Evolutionary conservation across 306 rosid species (phyloP).

Genomic region (Potentilla sterilis): DNA sequence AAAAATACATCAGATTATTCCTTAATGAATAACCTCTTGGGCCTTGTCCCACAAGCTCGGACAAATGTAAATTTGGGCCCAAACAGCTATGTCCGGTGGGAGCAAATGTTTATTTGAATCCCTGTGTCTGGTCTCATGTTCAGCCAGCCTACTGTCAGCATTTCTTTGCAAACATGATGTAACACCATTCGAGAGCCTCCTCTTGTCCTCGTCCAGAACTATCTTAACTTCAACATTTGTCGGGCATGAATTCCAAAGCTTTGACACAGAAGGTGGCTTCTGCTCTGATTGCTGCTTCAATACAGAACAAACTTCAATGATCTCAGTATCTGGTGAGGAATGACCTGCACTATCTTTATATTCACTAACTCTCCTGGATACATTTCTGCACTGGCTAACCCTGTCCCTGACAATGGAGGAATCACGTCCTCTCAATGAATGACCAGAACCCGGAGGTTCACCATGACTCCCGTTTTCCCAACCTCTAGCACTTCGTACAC

Average conservation of each 20-base stretch:
- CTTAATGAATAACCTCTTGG: no score
- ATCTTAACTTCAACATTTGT: conserved; percentile 10
- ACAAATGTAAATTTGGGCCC: no score
- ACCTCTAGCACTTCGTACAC: not conserved
- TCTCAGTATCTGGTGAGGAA: conserved; percentile 16
- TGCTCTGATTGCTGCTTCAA: conserved; percentile 16
- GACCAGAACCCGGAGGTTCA: conserved; percentile 17
- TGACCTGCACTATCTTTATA: conserved; percentile 8
- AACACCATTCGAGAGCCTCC: conserved; percentile 23
- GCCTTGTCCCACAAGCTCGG: no score
- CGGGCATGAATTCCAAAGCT: conserved; percentile 15
- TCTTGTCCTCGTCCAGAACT: conserved; percentile 10
- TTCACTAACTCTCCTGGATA: conserved; percentile 9
- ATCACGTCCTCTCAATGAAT: conserved; percentile 17
- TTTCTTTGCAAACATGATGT: conserved; percentile 13
- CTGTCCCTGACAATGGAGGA: not conserved
- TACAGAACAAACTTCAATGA: conserved; percentile 12
- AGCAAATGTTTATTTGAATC: conserved; percentile 2
- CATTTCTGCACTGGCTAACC: conserved; percentile 9
- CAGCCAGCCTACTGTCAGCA: conserved; percentile 13
- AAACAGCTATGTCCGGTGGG: conserved; percentile 9
- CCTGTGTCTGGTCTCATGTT: conserved; percentile 23
- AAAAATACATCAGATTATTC: no score
- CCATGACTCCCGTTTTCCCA: conserved; percentile 3
- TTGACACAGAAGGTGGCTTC: conserved; percentile 25